phyloP scores from a whole-genome alignment of 805 yeast species.

The Wickerhamiella occidentalis region DNA sequence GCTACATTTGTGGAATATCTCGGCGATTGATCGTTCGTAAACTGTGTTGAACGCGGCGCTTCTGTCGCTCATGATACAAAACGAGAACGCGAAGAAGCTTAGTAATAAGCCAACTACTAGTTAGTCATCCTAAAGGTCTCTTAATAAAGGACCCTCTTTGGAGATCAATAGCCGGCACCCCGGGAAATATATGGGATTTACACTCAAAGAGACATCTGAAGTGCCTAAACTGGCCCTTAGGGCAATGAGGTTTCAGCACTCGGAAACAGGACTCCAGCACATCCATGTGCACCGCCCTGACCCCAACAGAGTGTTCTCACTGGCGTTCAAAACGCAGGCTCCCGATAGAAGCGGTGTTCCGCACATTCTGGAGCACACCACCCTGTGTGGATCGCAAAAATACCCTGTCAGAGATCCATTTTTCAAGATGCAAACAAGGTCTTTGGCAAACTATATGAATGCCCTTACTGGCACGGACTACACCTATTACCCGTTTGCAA shows the following conservation, averaged over 20 bases:
- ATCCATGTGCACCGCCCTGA: constrained; percentile 78
- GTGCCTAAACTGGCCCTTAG: constrained; percentile 73
- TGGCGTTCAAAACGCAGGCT: constrained; percentile 87
- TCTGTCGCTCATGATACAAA: not conserved
- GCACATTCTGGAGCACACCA: constrained; percentile 90
- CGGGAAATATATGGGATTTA: constrained; percentile 42
- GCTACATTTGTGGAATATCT: not conserved
- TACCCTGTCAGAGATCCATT: constrained; percentile 96
- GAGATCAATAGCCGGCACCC: too few relatives aligned
- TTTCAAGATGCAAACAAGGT: constrained; percentile 90
- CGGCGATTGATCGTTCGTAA: not conserved
- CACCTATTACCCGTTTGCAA: constrained; percentile 91
- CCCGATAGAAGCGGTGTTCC: constrained; percentile 94
- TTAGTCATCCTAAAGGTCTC: not conserved
- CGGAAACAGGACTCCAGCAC: constrained; percentile 62
- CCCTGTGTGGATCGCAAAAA: constrained; percentile 82
- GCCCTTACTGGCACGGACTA: constrained; percentile 98
- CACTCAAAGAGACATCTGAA: constrained; percentile 47
- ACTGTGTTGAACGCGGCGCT: not conserved
- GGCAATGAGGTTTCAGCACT: constrained; percentile 63
- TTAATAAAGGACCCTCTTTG: not conserved
- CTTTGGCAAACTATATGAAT: constrained; percentile 94
- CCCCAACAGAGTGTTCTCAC: constrained; percentile 73
- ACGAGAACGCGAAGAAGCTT: not conserved
- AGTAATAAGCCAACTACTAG: not conserved